A percentile compares a stretch with the other conserved stretches of the same genome.
phyloP scores from a whole-genome alignment of 2,329 filamentous ascomycete species.

The Trichophyton mentagrophytes region DNA sequence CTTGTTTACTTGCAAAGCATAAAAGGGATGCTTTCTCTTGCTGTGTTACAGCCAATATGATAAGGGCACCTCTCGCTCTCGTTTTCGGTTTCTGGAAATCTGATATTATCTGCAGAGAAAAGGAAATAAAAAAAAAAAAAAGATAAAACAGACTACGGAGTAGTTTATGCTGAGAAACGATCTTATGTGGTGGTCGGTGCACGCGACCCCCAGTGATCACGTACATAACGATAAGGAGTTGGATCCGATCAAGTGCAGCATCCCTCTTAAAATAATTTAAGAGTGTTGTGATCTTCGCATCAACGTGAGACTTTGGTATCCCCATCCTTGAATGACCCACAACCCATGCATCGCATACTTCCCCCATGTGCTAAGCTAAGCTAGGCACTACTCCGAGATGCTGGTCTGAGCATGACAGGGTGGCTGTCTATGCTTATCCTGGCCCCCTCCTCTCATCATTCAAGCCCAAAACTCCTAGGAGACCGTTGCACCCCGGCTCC shows the following conservation, averaged over 20 bases:
- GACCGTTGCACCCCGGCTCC: background rate
- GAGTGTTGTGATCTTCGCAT: slow-evolving; percentile 4
- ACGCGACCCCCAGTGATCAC: background rate
- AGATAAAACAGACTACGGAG: slow-evolving; percentile 2
- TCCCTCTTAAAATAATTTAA: slow-evolving; percentile 1
- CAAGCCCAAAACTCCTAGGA: background rate
- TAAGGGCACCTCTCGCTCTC: background rate
- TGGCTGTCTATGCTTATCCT: slow-evolving; percentile 4
- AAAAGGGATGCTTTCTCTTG: background rate
- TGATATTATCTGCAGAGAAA: background rate
- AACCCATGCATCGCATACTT: slow-evolving; percentile 3
- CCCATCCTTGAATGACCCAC: slow-evolving; percentile 2
- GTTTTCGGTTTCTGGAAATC: background rate
- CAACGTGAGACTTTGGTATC: slow-evolving; percentile 1
- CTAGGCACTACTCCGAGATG: slow-evolving; percentile 5
- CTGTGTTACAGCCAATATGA: background rate
- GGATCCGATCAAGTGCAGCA: background rate
- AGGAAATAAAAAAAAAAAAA: background rate
- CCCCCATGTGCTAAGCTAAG: slow-evolving; percentile 5
- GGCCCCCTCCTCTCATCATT: background rate
- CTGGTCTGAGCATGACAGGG: slow-evolving; percentile 6
- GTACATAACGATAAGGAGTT: slow-evolving; percentile 1
- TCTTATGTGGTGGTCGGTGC: background rate
- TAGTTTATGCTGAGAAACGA: slow-evolving; percentile 1
- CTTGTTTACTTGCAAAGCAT: background rate